Percentiles rank a stretch among this genome's conserved stretches.
Evolutionary conservation across 2,329 filamentous ascomycete genomes (phyloP).

Genomic region (Penicillium brevicompactum): DNA sequence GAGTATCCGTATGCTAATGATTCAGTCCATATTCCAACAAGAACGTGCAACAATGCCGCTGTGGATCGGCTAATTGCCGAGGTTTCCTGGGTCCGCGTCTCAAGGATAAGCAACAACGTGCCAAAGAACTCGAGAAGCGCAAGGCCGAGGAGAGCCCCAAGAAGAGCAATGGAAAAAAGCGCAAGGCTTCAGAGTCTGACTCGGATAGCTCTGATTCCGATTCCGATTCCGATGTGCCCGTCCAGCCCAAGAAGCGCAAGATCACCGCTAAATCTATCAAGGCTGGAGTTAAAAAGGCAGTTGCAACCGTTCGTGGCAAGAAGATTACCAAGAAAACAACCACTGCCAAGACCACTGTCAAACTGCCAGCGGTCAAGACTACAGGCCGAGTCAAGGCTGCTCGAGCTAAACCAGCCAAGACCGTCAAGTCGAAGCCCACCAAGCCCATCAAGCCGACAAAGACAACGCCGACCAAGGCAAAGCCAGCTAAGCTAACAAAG

Average conservation of each 20-base stretch:
- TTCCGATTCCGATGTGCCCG: background rate
- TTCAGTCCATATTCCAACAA: conserved; percentile 59
- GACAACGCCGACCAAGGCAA: conserved; percentile 9
- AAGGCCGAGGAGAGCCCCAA: conserved; percentile 21
- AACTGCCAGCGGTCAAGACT: conserved; percentile 31
- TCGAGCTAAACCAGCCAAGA: conserved; percentile 9
- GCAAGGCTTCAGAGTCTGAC: conserved; percentile 27
- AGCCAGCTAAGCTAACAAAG: conserved; percentile 10
- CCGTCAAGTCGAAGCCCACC: background rate
- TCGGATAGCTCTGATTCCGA: background rate
- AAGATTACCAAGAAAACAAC: conserved; percentile 19
- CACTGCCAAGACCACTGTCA: conserved; percentile 24
- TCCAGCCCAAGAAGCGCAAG: conserved; percentile 29
- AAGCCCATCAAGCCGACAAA: conserved; percentile 8
- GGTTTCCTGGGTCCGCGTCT: conserved; percentile 62
- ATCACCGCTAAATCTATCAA: conserved; percentile 34
- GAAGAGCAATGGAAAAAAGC: conserved; percentile 32
- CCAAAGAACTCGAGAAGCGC: conserved; percentile 31
- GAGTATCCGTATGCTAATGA: conserved; percentile 11
- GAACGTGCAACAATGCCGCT: conserved; percentile 66
- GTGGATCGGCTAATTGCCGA: conserved; percentile 62
- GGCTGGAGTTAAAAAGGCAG: conserved; percentile 32
- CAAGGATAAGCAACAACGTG: conserved; percentile 49
- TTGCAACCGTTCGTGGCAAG: conserved; percentile 22
- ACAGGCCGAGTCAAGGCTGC: conserved; percentile 32